Conservation (phyloP, 2,329 filamentous ascomycete genomes). For the Stylonectria norvegica region DNA sequence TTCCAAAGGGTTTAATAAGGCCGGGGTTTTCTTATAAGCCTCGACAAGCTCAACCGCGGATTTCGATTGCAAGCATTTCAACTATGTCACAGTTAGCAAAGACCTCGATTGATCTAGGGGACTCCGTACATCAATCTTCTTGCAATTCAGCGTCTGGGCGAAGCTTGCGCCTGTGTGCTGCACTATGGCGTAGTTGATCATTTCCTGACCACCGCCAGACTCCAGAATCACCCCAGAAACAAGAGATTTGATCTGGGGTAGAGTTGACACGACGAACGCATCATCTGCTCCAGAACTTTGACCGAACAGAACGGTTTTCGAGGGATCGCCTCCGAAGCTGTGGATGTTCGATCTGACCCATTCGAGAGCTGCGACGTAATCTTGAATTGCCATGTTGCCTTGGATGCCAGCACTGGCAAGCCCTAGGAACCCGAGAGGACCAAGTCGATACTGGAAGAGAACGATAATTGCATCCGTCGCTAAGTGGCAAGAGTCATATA, state of each 20-base stretch:
- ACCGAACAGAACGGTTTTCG: conserved; percentile 35
- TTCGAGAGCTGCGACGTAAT: conserved; percentile 9
- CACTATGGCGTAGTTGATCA: conserved; percentile 4
- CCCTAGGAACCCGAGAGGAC: conserved; percentile 12
- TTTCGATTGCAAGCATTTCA: conserved; percentile 9
- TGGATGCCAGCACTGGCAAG: conserved; percentile 10
- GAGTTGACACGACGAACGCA: conserved; percentile 9
- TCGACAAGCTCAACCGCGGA: conserved; percentile 5
- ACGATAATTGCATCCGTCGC: conserved; percentile 27
- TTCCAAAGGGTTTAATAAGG: conserved; percentile 2
- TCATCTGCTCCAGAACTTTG: conserved; percentile 14
- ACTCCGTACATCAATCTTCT: conserved; percentile 5
- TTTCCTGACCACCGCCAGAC: conserved; percentile 13
- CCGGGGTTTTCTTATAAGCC: conserved; percentile 4
- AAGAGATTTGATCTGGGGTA: conserved; percentile 8
- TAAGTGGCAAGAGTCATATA: conserved; percentile 19
- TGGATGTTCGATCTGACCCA: conserved; percentile 17
- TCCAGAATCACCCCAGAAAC: conserved; percentile 7
- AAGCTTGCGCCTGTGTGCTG: conserved; percentile 13
- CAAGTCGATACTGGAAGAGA: conserved; percentile 16
- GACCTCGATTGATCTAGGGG: not conserved
- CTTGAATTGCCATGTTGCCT: conserved; percentile 17
- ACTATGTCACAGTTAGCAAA: conserved; percentile 1
- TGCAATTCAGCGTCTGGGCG: conserved; percentile 11
- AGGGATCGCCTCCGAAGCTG: conserved; percentile 38